Conservation (phyloP, 2,329 filamentous ascomycete genomes). For the Didymosphaeria variabile region DNA sequence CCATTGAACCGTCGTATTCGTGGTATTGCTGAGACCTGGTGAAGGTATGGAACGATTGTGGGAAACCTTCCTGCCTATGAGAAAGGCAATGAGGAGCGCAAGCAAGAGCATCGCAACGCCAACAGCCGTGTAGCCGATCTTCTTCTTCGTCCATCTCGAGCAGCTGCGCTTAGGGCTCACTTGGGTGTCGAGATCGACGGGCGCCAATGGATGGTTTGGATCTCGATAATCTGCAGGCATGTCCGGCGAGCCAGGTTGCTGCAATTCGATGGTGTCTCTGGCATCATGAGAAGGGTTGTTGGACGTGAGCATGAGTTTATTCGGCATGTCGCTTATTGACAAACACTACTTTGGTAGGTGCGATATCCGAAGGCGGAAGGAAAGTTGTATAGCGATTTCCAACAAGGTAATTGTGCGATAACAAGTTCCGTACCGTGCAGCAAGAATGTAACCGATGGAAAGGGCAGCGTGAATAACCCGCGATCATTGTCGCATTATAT, state of each 20-base stretch:
- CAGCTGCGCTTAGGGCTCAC: background rate
- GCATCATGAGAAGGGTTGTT: background rate
- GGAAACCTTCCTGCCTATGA: background rate
- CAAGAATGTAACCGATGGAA: background rate
- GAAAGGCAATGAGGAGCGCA: background rate
- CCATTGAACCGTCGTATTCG: background rate
- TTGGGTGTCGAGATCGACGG: background rate
- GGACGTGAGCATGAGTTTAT: background rate
- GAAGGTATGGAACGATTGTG: background rate
- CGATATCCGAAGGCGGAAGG: background rate
- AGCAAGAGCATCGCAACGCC: background rate
- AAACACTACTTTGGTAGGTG: background rate
- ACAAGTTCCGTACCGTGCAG: background rate
- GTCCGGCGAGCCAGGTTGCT: background rate
- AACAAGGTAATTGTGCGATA: background rate
- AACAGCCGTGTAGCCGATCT: background rate
- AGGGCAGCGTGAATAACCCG: too few species aligned
- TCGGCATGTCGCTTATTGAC: background rate
- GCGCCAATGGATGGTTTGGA: constrained; percentile 4
- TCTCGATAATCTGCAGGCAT: constrained; percentile 3
- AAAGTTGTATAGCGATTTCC: background rate
- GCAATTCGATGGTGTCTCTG: background rate
- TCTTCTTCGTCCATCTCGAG: background rate
- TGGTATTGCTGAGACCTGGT: background rate
- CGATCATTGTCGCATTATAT: too few species aligned